Evolutionary conservation across 805 yeast species (phyloP), one percentile per base, ranked within the genome.

Genomic region (Wickerhamiella occidentalis): DNA sequence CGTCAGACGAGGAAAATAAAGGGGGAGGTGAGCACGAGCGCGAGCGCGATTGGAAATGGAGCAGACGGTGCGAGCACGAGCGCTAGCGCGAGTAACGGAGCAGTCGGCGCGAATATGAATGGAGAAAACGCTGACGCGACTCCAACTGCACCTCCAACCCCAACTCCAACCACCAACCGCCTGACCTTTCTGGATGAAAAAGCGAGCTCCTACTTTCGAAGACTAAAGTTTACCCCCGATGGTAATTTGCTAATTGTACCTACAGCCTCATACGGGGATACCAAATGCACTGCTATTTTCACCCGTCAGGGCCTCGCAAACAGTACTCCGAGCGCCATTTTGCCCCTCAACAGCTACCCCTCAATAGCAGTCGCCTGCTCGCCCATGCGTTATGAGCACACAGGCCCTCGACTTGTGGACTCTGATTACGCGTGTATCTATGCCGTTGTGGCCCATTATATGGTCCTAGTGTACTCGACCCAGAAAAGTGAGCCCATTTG

Each of bases 401-500:
- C 15, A 3, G 51, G 36, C 40, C 26, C 18, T 19, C 15, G 28
- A 21, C 48, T 35, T 19, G 28, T 40, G 18, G 45, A 47, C n/a
- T n/a, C 25, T 11, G 40, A 38, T 6, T 87, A 92, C 60, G 76
- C 86, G 54, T 75, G 92, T 78, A 67, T 90, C 0, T 88, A 83
- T 67, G 97, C 96, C 0, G 82, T 92, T 17, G 97, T 96, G 0
- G 88, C 96, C 0, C 87, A 85, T 51, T 95, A 85, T 61, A 75
- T 88, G 12, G 82, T 92, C 11, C 59, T 82, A 7, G 67, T 92
- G 1, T 92, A 85, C 64, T 94, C 86, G 56, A 90, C 97, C 0
- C 83, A 80, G 54, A 70, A 72, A 28, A 58, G 70, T 22, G 64
- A 72, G 50, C 94, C 96, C 2, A 58, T 92, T 19, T 92, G 88